Evolutionary conservation across 768 basidiomycete genomes (phyloP), one percentile per base, ranked within the genome.

Genomic region (Xerocomus brunneocitrinus): DNA sequence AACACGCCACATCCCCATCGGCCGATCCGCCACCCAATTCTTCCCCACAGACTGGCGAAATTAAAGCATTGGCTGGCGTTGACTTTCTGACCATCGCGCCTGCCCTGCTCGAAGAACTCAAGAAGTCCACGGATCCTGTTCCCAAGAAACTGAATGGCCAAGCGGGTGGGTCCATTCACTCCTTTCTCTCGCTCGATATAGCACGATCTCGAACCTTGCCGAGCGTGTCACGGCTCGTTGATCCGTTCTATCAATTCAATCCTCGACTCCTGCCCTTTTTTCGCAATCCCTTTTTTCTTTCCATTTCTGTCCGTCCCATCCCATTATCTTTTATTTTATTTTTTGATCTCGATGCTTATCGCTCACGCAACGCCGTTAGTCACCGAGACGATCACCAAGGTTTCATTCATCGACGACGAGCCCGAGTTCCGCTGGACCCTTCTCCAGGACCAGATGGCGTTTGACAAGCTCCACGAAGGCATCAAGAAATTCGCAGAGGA

Each of bases 401-500:
- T 93, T 58, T 74, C 83, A 22, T 98, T 66, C 79, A 66, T 99
- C 69, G 83, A 98, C 77, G 84, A 97, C 75, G 92, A 99, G 78
- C 77, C 94, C 56, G 90, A 93, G 67, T 98, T 98, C 91, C 87
- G 91, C 55, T 97, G 94, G 94, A 61, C 81, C 10, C 86, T 98
- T 53, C 83, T 97, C 65, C 81, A 93, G 66, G 95, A 98, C 73
- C 75, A 80, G 68, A 97, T 98, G 95, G 94, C 95, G n/a, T 95
- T 93, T 68, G 95, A 98, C 72, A 98, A 98, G 79, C 79, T 98
- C 51, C 92, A 97, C 72, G 92, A 98, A 76, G 97, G 97, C 64
- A 97, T 99, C 79, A 86, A 85, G 78, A 97, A 95, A 74, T 99
- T 99, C 68, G 95, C 93, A 47, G 93, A 90, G 76, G 97, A 98